These are phyloP conservation scores for Irpex sp. DNA, from an alignment of 1,284 basidiomycete species.

Conservation along the genomic window DNA sequence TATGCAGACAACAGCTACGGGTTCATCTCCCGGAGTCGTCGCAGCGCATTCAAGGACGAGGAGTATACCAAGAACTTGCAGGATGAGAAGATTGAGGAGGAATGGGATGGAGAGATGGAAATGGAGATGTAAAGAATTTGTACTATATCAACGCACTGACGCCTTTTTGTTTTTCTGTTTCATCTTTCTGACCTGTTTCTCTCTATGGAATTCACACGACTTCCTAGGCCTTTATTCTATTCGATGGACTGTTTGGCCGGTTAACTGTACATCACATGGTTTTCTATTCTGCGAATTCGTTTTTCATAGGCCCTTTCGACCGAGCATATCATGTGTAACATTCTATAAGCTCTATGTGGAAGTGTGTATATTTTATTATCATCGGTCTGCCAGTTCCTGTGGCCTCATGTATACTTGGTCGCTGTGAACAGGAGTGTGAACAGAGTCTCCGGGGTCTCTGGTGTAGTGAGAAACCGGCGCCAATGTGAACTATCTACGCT, in stretches of 20 bases:
- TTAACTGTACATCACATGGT: neutral
- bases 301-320: neutral
- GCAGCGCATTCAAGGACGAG: constrained; percentile 28
- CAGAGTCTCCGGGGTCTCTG: neutral
- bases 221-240: neutral
- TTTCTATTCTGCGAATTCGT: neutral
- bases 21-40: constrained; percentile 25
- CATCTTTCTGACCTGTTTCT: neutral
- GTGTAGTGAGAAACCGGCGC: neutral
- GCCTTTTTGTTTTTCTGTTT: neutral
- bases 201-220: neutral
- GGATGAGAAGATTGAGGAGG: constrained; percentile 34
- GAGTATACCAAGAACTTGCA: constrained; percentile 29
- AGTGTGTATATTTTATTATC: neutral
- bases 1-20: constrained; percentile 20
- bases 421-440: no score
- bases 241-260: neutral
- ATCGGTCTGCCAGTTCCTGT: no score
- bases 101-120: constrained; percentile 37
- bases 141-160: neutral
- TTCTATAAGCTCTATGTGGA: neutral
- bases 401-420: no score
- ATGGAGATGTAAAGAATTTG: constrained; percentile 30
- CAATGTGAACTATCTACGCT: neutral
- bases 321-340: neutral